Conservation (phyloP, 2,329 filamentous ascomycete species). For the Podosphaera fusca region DNA sequence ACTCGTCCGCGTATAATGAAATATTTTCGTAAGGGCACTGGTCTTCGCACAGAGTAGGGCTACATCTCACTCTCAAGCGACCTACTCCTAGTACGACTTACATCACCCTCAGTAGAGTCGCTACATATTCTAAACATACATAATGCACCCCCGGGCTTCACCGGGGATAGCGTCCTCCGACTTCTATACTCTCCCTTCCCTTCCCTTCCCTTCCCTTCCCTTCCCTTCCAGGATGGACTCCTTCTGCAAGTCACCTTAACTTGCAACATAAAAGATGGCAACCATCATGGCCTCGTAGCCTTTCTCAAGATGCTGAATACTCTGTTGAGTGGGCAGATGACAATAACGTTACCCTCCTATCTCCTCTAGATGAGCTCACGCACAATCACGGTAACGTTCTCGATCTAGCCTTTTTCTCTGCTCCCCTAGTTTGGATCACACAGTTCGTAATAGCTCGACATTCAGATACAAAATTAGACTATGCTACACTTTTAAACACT, state of each 20-base stretch:
- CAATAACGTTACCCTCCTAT: not conserved
- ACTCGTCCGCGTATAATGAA: not conserved
- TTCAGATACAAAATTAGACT: not conserved
- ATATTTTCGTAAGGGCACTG: not conserved
- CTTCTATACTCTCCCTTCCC: not conserved
- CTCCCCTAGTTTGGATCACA: not conserved
- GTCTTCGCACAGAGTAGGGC: not conserved
- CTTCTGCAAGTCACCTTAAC: not conserved
- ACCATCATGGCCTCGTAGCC: not conserved
- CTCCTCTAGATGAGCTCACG: not conserved
- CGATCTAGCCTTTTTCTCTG: not conserved
- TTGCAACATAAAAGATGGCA: not conserved
- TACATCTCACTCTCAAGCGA: not conserved
- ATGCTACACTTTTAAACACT: not conserved
- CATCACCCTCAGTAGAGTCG: not conserved
- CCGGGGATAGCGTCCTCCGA: not conserved
- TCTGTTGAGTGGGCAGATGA: not conserved
- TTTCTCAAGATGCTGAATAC: not conserved
- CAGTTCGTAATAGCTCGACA: not conserved
- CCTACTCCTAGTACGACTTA: not conserved
- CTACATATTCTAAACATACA: not conserved
- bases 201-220: not conserved
- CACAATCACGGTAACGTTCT: not conserved
- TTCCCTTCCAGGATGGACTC: not conserved
- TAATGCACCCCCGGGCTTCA: not conserved